Evolutionary conservation across 441 rosid species (phyloP).

Genomic region (Daphne laureola): DNA sequence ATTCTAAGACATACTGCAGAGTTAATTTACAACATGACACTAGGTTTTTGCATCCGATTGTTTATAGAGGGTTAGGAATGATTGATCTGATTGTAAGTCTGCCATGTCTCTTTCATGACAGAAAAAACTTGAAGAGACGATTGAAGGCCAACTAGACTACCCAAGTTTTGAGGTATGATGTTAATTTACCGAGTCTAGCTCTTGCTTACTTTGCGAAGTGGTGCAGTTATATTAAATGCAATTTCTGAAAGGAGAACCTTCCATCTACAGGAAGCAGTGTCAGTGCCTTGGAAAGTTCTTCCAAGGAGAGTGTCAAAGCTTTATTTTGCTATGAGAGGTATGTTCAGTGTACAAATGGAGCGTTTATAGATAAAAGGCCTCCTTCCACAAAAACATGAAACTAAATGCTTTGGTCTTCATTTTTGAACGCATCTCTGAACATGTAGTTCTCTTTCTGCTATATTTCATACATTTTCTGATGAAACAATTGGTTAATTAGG

Average conservation of each 20-base stretch:
- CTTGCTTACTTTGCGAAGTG: not conserved
- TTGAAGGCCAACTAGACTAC: constrained; percentile 42
- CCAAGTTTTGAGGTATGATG: constrained; percentile 67
- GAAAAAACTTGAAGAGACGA: constrained; percentile 53
- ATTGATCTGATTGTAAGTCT: no score
- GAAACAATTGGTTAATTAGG: no score
- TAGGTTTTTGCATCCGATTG: no score
- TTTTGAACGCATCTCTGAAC: no score
- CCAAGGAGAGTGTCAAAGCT: constrained; percentile 62
- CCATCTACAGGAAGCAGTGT: constrained; percentile 49
- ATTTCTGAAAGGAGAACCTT: not conserved
- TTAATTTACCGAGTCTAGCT: not conserved
- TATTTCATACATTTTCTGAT: no score
- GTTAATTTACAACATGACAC: no score
- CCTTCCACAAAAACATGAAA: no score
- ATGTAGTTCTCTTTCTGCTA: no score
- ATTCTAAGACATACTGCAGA: no score
- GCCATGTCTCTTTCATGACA: constrained; percentile 25
- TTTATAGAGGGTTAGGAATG: no score
- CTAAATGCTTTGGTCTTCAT: no score
- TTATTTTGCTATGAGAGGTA: constrained; percentile 80
- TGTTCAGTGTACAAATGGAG: not conserved
- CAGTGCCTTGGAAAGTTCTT: constrained; percentile 60
- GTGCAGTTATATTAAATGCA: not conserved
- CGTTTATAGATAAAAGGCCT: not conserved